phyloP scores from a whole-genome alignment of 2,329 filamentous ascomycete genomes.

The Monilinia vaccinii-corymbosi region DNA sequence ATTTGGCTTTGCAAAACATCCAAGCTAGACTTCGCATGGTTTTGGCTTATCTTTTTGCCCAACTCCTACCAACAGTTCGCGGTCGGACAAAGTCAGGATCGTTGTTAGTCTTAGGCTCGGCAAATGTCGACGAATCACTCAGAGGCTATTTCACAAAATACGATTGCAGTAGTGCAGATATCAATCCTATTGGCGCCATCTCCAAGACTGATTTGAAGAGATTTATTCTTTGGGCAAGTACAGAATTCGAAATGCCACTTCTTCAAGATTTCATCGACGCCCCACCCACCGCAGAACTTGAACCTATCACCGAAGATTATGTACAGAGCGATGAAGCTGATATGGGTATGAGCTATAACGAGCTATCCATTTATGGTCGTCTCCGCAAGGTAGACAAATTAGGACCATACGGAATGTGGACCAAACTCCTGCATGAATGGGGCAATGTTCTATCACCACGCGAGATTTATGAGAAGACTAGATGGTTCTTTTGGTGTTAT shows the following conservation, averaged over 20 bases:
- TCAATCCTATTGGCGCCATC: constrained; percentile 55
- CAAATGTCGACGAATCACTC: constrained; percentile 53
- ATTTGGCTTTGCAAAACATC: constrained; percentile 55
- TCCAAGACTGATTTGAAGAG: constrained; percentile 60
- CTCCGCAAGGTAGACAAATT: constrained; percentile 39
- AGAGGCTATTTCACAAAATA: constrained; percentile 55
- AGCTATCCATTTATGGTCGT: constrained; percentile 37
- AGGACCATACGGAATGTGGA: constrained; percentile 29
- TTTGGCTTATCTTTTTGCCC: constrained; percentile 49
- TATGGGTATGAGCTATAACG: constrained; percentile 45
- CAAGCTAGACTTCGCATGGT: constrained; percentile 58
- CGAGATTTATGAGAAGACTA: constrained; percentile 5
- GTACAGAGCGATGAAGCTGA: constrained; percentile 36
- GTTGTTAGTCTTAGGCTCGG: constrained; percentile 57
- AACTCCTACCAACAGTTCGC: constrained; percentile 52
- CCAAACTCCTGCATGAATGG: constrained; percentile 5
- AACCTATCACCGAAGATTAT: constrained; percentile 52
- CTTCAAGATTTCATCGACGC: constrained; percentile 58
- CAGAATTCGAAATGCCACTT: constrained; percentile 52
- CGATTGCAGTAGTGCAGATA: constrained; percentile 31
- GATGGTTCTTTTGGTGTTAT: constrained; percentile 32
- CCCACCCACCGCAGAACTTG: constrained; percentile 51
- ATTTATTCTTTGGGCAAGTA: constrained; percentile 58
- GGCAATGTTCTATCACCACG: constrained; percentile 6
- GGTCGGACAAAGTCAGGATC: constrained; percentile 40